Conservation (phyloP, 2,329 filamentous ascomycete genomes). For the Alternaria consortialis region DNA sequence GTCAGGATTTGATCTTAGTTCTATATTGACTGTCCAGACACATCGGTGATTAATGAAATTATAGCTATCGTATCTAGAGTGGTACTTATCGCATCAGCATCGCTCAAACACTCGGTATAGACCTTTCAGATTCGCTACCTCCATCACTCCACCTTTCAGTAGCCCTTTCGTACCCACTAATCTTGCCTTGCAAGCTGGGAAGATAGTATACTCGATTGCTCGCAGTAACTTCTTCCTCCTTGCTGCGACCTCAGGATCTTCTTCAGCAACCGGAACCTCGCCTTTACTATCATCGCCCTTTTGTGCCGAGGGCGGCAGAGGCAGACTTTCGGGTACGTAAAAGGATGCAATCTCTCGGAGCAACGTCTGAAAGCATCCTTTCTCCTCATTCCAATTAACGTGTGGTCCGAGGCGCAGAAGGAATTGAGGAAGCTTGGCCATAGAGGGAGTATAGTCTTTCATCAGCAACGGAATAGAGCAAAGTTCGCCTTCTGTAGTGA, state of each 20-base stretch:
- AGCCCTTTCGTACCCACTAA: conserved; percentile 82
- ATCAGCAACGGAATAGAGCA: conserved; percentile 82
- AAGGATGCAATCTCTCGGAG: conserved; percentile 87
- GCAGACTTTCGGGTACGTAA: conserved; percentile 87
- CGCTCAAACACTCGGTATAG: conserved; percentile 95
- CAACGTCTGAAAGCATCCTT: conserved; percentile 84
- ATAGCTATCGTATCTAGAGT: background rate
- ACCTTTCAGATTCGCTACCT: conserved; percentile 91
- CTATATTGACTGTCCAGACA: background rate
- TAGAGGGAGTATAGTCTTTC: conserved; percentile 85
- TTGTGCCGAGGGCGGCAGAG: conserved; percentile 53
- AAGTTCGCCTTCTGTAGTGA: conserved; percentile 80
- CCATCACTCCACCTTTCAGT: conserved; percentile 75
- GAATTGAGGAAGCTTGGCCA: conserved; percentile 89
- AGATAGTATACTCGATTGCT: conserved; percentile 84
- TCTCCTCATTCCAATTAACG: conserved; percentile 86
- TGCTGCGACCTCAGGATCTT: conserved; percentile 53
- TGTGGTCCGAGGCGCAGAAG: conserved; percentile 86
- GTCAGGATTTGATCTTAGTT: conserved; percentile 1
- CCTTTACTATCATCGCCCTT: conserved; percentile 54
- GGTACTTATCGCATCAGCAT: conserved; percentile 64
- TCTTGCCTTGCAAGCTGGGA: conserved; percentile 85
- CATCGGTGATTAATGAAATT: background rate
- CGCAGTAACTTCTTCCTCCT: conserved; percentile 75
- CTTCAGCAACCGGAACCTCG: conserved; percentile 31